Evolutionary conservation across 2,329 filamentous ascomycete genomes (phyloP), one percentile per base, ranked within the genome.

Genomic region (Fusarium sp.): DNA sequence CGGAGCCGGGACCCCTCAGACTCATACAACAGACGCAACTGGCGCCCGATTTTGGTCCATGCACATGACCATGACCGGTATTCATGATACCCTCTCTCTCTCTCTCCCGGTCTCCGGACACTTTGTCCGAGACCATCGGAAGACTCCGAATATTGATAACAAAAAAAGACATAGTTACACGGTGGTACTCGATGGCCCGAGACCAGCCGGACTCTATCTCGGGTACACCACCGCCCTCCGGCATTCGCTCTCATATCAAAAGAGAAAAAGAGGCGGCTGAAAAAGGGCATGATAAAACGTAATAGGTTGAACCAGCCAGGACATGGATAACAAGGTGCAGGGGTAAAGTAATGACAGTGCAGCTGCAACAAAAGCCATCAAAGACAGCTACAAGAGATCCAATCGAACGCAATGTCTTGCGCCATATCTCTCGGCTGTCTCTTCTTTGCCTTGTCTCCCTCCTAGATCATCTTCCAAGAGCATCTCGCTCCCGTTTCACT

Each of bases 1-100:
- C 70, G 74, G 75, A 54, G 59, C 75, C 75, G 75, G 75, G 74
- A 65, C 72, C 72, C 72, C 35, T 48, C 26, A 39, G 38, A 64
- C 30, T 51, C 47, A 24, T 18, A 53, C 45, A 28, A 53, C 45
- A 28, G 47, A 50, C 51, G 60, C 41, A 63, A 38, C 22, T 24
- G 44, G 42, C 35, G 42, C 56, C 42, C 42, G 42, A 59, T 39
- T 50, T 68, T 41, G 42, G 41, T n/a, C 14, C 17, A 24, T 67
- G 65, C 63, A 68, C 41, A 68, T 68, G 55, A 54, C 47, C 26
- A 68, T 68, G 30, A 28, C 55, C 38, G 26, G 54, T 68, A 62
- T 62, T 62, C 54, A 62, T 62, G 54, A 68, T 62, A 47, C 32
- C 32, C 20, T 39, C 18, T 26, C 26, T 28, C 41, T 28, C 41